Base-by-base conservation (phyloP, 768 basidiomycete genomes). In the Chalciporus pseudorubinellus region DNA sequence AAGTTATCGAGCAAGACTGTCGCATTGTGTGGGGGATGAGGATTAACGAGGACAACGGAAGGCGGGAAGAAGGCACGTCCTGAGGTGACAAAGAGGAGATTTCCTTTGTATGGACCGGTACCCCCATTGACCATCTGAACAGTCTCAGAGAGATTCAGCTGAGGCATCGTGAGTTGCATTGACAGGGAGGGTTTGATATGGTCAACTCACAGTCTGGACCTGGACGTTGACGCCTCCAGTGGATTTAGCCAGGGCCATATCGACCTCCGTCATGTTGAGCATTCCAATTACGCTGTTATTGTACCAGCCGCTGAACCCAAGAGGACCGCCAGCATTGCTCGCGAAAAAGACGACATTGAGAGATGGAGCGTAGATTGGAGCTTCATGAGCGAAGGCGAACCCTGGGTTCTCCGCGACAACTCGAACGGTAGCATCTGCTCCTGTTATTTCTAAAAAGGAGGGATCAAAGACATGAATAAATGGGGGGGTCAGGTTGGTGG, bases 321-420 rank as follows among this genome's bases (percentile, higher is more conserved):
- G 73, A 29, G 78, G 48, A 2, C 84, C 85, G 6, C 87, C 86
- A 48, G 79, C 81, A 53, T 83, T 87, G 66, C 83, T 84, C 5
- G 79, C 74, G 60, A 92, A 92, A 70, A 82, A 84, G 2, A 92
- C 73, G 56, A 85, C 81, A 58, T 89, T 79, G n/a, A 82, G 84
- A 19, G n/a, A n/a, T n/a, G n/a, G n/a, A n/a, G n/a, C n/a, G n/a
- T n/a, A n/a, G n/a, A n/a, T n/a, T n/a, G n/a, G n/a, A n/a, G n/a
- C n/a, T n/a, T n/a, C n/a, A n/a, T n/a, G n/a, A n/a, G n/a, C n/a
- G n/a, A n/a, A n/a, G n/a, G n/a, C n/a, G n/a, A n/a, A n/a, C n/a
- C n/a, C n/a, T n/a, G n/a, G n/a, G n/a, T n/a, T n/a, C n/a, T n/a
- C n/a, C n/a, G n/a, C n/a, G n/a, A n/a, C n/a, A n/a, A n/a, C n/a